A percentile compares a stretch with the other conserved stretches of the same genome.
Conservation (phyloP, 176 grass and related monocot genomes). For the Hordeum vulgare region MorexV3_pseudomolecules_assembly NC_058518.1:487128961-487129460, state of each 20-base stretch:
- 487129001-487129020: neutral
- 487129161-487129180: conserved; percentile 37
- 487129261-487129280: conserved; percentile 39
- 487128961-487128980: neutral
- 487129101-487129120: conserved; percentile 24
- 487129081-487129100: conserved; percentile 1
- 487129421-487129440: conserved; percentile 25
- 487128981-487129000: neutral
- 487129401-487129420: conserved; percentile 30
- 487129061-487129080: neutral
- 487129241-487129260: conserved; percentile 30
- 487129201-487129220: conserved; percentile 32
- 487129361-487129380: neutral
- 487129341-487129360: neutral
- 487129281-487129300: conserved; percentile 26
- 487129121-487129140: conserved; percentile 27
- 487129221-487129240: conserved; percentile 24
- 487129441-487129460: conserved; percentile 23
- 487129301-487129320: conserved; percentile 25
- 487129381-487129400: conserved; percentile 20
- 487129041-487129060: neutral
- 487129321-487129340: conserved; percentile 26
- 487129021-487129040: neutral
- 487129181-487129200: conserved; percentile 30
- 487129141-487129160: conserved; percentile 29